A percentile compares a stretch with the other conserved stretches of the same genome.
Evolutionary conservation across 768 basidiomycete species (phyloP).

Genomic region (Leccinellum albellum): DNA sequence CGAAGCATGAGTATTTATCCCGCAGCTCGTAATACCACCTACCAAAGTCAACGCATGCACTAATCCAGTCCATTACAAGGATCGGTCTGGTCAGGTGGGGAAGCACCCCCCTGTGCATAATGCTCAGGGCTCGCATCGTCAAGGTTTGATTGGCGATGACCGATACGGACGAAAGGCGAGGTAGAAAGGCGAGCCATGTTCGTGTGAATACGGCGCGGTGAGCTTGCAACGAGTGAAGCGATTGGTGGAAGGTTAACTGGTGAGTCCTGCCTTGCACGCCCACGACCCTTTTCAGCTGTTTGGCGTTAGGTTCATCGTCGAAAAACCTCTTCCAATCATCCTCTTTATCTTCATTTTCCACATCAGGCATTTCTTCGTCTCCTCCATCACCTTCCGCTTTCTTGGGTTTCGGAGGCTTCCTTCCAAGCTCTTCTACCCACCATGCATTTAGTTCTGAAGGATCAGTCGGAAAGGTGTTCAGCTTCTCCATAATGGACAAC

Average conservation of each 20-base stretch:
- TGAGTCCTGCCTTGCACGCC: constrained; percentile 48
- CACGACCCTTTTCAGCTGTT: constrained; percentile 35
- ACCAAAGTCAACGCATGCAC: constrained; percentile 80
- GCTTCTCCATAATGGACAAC: constrained; percentile 60
- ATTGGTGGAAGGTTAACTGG: constrained; percentile 70
- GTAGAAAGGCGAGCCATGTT: constrained; percentile 73
- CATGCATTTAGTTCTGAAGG: constrained; percentile 65
- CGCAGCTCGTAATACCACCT: constrained; percentile 18
- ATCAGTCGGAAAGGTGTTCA: constrained; percentile 73
- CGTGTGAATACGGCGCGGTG: constrained; percentile 80
- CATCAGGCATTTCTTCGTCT: constrained; percentile 31
- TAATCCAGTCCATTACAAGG: constrained; percentile 90
- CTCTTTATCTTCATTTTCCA: constrained; percentile 40
- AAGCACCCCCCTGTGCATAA: constrained; percentile 80
- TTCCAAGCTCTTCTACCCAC: constrained; percentile 71
- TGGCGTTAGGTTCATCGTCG: constrained; percentile 51
- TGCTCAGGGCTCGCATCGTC: constrained; percentile 58
- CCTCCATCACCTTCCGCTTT: constrained; percentile 37
- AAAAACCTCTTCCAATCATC: constrained; percentile 83
- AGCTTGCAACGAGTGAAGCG: constrained; percentile 68
- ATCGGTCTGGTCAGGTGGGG: constrained; percentile 78
- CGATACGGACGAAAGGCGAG: constrained; percentile 45
- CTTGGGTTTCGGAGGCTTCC: constrained; percentile 52
- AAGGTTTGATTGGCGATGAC: constrained; percentile 33
- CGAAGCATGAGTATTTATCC: neutral